Percentiles rank a stretch among this genome's conserved stretches.
These are phyloP conservation scores for Neonectria coccinea DNA, from an alignment of 2,329 filamentous ascomycete genomes.

Conservation along the genomic window DNA sequence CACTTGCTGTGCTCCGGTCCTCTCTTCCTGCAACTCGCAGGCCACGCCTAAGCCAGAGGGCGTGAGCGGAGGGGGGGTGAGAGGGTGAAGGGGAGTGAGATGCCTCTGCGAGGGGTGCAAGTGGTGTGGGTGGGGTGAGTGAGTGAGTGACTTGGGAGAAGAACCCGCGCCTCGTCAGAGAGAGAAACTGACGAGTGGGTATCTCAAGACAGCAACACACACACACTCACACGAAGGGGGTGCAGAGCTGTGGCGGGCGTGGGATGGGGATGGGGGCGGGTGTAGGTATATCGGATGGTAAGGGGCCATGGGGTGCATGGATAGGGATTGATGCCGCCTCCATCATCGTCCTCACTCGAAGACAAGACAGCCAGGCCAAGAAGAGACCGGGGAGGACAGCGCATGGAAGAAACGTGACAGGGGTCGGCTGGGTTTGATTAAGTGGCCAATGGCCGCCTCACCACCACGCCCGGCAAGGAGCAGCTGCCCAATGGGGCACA, in stretches of 20 bases:
- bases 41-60: slow-evolving; percentile 29
- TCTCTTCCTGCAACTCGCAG: slow-evolving; percentile 36
- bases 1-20: slow-evolving; percentile 26
- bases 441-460: slow-evolving; percentile 61
- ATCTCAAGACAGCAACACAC: slow-evolving; percentile 17
- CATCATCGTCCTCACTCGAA: slow-evolving; percentile 7
- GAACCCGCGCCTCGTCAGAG: slow-evolving; percentile 31
- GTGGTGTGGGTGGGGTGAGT: slow-evolving; percentile 25
- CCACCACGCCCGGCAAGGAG: slow-evolving; percentile 55
- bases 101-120: background rate
- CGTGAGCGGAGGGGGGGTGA: slow-evolving; percentile 14
- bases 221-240: slow-evolving; percentile 5
- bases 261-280: background rate
- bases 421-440: slow-evolving; percentile 62
- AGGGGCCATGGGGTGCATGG: slow-evolving; percentile 1
- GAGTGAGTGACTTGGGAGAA: slow-evolving; percentile 31
- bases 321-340: slow-evolving; percentile 11
- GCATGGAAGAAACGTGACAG: slow-evolving; percentile 66
- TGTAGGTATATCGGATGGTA: slow-evolving; percentile 6
- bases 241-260: background rate
- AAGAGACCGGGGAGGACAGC: slow-evolving; percentile 54
- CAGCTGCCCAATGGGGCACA: slow-evolving; percentile 64
- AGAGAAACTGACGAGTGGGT: slow-evolving; percentile 29
- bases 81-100: slow-evolving; percentile 12
- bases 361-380: slow-evolving; percentile 23